phyloP scores from a whole-genome alignment of 2,329 filamentous ascomycete genomes.

The Fusarium continuum region DNA sequence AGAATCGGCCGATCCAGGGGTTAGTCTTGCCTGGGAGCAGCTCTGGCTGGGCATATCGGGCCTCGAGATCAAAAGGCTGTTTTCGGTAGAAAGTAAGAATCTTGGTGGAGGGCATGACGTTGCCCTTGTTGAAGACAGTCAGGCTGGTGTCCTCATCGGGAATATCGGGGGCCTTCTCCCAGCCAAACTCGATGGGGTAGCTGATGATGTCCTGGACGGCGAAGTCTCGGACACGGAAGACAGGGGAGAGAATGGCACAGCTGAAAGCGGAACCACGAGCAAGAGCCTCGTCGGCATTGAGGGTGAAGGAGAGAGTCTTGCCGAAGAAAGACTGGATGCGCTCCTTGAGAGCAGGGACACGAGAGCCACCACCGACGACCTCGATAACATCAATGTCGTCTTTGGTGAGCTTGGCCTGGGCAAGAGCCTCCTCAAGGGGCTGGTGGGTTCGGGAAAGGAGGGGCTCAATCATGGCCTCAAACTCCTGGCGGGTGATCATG shows the following conservation, averaged over 20 bases:
- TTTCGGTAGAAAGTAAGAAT: slow-evolving; percentile 99
- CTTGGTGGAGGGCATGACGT: slow-evolving; percentile 97
- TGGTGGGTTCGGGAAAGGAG: slow-evolving; percentile 76
- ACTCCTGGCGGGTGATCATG: slow-evolving; percentile 92
- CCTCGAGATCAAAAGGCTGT: slow-evolving; percentile 95
- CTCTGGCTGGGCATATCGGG: slow-evolving; percentile 89
- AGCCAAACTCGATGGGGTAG: slow-evolving; percentile 98
- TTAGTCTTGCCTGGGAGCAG: slow-evolving; percentile 87
- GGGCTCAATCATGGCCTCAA: slow-evolving; percentile 89
- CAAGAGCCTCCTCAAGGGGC: slow-evolving; percentile 89
- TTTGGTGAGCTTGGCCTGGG: slow-evolving; percentile 88
- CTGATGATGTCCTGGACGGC: slow-evolving; percentile 96
- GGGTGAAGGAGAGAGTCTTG: slow-evolving; percentile 92
- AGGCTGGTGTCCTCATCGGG: slow-evolving; percentile 98
- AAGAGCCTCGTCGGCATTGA: slow-evolving; percentile 98
- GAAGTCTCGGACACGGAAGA: slow-evolving; percentile 99
- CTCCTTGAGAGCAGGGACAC: slow-evolving; percentile 92
- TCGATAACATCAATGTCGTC: slow-evolving; percentile 95
- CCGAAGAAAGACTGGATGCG: slow-evolving; percentile 89
- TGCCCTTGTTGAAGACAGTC: slow-evolving; percentile 97
- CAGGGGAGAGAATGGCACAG: slow-evolving; percentile 95
- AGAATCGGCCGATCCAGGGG: slow-evolving; percentile 97
- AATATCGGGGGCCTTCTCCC: slow-evolving; percentile 98
- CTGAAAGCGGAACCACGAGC: slow-evolving; percentile 96
- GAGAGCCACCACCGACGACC: slow-evolving; percentile 92